These are phyloP conservation scores for Trichophyton simii DNA, from an alignment of 2,329 filamentous ascomycete genomes.

Conservation along the genomic window DNA sequence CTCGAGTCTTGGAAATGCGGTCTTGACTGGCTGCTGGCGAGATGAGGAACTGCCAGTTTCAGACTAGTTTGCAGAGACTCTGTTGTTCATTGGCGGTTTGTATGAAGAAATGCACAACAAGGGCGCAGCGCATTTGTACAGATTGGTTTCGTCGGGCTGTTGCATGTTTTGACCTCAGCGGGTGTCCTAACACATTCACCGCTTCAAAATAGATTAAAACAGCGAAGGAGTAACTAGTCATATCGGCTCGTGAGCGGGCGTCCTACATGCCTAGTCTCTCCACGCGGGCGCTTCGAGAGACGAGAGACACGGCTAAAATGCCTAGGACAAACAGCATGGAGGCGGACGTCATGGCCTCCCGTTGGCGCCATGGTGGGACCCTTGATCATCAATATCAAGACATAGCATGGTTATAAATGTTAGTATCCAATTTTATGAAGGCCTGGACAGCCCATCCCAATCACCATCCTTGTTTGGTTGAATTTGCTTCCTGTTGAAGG, in stretches of 20 bases:
- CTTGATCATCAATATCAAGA: not conserved
- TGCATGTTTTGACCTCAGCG: not conserved
- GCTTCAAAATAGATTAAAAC: not conserved
- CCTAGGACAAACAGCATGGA: not conserved
- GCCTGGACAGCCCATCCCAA: not conserved
- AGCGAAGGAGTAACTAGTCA: too few relatives aligned
- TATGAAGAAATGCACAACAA: not conserved
- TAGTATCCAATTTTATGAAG: too few relatives aligned
- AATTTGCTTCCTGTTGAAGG: not conserved
- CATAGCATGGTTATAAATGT: not conserved
- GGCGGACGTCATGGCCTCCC: not conserved
- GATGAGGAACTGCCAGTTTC: conserved; percentile 1
- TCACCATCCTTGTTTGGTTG: not conserved
- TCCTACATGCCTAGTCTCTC: not conserved
- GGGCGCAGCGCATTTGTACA: not conserved
- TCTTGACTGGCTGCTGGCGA: not conserved
- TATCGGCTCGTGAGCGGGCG: too few relatives aligned
- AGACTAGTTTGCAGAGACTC: not conserved
- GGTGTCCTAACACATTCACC: not conserved
- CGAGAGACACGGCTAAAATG: too few relatives aligned
- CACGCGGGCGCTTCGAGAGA: not conserved
- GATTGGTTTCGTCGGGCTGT: not conserved
- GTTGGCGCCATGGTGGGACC: not conserved
- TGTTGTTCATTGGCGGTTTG: not conserved
- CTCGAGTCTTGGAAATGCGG: not conserved